Conservation (phyloP, 106 monocot genomes). For the Amphibolis antarctica region DNA sequence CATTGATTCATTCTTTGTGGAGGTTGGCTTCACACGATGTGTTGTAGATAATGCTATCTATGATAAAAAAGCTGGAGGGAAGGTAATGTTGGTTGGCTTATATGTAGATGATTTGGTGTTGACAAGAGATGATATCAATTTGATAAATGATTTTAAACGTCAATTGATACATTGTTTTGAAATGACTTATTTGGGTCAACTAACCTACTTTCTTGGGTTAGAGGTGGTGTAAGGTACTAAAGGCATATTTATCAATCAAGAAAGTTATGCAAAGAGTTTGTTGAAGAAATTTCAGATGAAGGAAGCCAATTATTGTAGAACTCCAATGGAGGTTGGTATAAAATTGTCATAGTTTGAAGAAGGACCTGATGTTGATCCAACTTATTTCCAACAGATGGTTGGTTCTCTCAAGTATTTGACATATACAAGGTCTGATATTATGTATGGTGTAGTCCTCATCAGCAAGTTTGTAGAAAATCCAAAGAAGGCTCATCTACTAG, state of each 20-base stretch:
- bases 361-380: not conserved
- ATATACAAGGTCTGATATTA: not conserved
- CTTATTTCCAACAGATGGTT: not conserved
- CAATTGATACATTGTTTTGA: not conserved
- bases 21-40: too few species aligned
- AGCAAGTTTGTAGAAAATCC: not conserved
- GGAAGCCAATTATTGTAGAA: not conserved
- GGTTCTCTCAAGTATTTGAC: constrained; percentile 3
- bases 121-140: not conserved
- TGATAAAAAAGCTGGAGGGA: too few species aligned
- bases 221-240: not conserved
- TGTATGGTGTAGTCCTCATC: not conserved
- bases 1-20: too few species aligned
- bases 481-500: not conserved
- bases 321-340: not conserved
- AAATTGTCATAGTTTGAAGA: not conserved
- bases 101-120: constrained; percentile 8
- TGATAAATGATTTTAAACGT: not conserved
- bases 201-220: constrained; percentile 5
- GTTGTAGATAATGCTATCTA: too few species aligned
- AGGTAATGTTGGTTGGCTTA: too few species aligned
- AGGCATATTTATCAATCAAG: not conserved
- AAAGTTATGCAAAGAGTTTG: not conserved
- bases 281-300: not conserved
- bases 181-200: constrained; percentile 3